These are phyloP conservation scores for Pythium sp. DNA, from an alignment of 352 stramenopile genomes.

Conservation along the genomic window DNA sequence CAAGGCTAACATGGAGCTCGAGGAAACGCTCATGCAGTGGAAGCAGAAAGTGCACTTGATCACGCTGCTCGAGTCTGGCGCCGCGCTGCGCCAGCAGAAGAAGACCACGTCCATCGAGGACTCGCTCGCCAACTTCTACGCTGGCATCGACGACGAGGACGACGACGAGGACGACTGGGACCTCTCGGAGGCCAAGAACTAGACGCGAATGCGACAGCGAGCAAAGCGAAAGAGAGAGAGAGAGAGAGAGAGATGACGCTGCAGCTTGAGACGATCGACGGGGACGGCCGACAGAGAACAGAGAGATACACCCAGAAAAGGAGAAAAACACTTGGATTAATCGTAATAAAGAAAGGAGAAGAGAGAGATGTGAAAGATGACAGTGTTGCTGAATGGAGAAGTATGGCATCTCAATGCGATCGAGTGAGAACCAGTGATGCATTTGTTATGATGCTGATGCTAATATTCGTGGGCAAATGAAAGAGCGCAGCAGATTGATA, in stretches of 20 bases:
- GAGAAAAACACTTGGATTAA: conserved; percentile 15
- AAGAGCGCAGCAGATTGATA: no score
- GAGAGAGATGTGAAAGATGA: neutral
- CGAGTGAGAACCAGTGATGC: neutral
- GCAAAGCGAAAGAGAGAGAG: neutral
- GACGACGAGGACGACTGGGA: conserved; percentile 57
- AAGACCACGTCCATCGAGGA: conserved; percentile 47
- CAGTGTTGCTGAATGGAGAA: neutral
- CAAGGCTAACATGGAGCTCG: conserved; percentile 97
- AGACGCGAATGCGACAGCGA: neutral
- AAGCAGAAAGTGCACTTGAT: conserved; percentile 97
- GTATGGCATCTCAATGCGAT: neutral
- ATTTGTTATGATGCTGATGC: no score
- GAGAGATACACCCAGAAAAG: conserved; percentile 5
- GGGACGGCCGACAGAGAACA: neutral
- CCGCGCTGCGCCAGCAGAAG: conserved; percentile 53
- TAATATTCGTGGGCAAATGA: no score
- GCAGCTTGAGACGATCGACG: neutral
- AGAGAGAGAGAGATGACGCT: neutral
- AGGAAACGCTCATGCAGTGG: conserved; percentile 97
- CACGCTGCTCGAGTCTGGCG: conserved; percentile 67
- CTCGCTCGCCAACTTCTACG: conserved; percentile 79
- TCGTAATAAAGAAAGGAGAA: conserved; percentile 12
- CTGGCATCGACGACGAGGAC: conserved; percentile 68
- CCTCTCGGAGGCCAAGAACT: conserved; percentile 28